Percentiles rank a stretch among this genome's conserved stretches.
Conservation (phyloP, 2,329 filamentous ascomycete species). For the Fusarium succisae region DNA sequence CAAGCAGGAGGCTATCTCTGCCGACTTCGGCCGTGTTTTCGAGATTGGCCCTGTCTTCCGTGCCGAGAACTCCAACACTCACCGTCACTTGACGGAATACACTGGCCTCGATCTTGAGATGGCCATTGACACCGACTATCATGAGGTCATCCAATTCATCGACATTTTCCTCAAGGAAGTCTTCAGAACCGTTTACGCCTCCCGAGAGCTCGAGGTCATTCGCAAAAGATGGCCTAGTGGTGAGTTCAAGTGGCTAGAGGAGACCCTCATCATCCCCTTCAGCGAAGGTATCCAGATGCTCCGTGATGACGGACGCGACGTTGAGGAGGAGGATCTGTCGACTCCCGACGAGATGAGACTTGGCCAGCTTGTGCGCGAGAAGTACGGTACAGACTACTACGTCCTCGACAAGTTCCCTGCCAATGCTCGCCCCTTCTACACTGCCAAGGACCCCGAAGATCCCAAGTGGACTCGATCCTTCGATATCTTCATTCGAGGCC, state of each 20-base stretch:
- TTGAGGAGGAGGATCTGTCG: constrained; percentile 78
- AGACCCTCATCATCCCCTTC: constrained; percentile 86
- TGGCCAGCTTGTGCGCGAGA: constrained; percentile 84
- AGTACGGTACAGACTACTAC: constrained; percentile 90
- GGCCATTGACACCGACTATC: constrained; percentile 88
- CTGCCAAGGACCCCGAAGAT: constrained; percentile 82
- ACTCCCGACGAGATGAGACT: constrained; percentile 89
- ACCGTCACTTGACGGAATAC: constrained; percentile 93
- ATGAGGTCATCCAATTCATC: constrained; percentile 83
- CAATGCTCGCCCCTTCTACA: constrained; percentile 88
- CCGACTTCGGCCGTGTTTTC: constrained; percentile 89
- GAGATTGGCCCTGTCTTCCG: constrained; percentile 80
- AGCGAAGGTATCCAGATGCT: constrained; percentile 82
- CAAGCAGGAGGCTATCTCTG: constrained; percentile 92
- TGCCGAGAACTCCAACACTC: constrained; percentile 95
- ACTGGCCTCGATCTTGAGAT: constrained; percentile 94
- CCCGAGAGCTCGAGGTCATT: constrained; percentile 78
- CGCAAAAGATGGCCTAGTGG: constrained; percentile 87
- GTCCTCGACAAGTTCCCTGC: constrained; percentile 93
- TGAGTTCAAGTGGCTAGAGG: constrained; percentile 85
- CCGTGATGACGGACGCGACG: constrained; percentile 82
- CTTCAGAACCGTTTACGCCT: constrained; percentile 53
- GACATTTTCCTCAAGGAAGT: constrained; percentile 85
- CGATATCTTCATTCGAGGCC: constrained; percentile 92
- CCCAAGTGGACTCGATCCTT: constrained; percentile 86